Base-by-base conservation (phyloP, 805 yeast genomes). In the Clavispora fructus region DNA sequence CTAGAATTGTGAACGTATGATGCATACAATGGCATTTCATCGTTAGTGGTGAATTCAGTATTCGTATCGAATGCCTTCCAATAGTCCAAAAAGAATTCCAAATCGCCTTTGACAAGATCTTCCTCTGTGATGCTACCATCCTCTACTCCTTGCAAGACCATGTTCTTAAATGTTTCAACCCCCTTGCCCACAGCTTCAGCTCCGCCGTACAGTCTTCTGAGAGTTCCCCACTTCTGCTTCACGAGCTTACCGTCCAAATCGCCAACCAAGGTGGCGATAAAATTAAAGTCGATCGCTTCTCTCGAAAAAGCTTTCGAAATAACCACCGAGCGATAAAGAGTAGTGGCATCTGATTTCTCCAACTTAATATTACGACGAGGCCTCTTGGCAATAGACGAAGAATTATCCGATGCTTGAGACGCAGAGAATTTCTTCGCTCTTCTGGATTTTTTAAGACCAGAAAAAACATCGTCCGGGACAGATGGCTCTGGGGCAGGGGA, bases 161-260 rank as follows among this genome's bases (percentile, higher is more conserved):
- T 72, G 17, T 70, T 71, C 55, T 87, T 92, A 83, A 94, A 91
- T 11, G 75, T 75, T 38, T 74, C 77, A 38, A 85, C 69, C 0
- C 83, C 85, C 42, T 75, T 71, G 13, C 66, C 63, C 0, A 94
- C 94, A 33, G 83, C 78, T 8, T 56, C 57, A 4, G 62, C 50
- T 8, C 77, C 75, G 49, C 77, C 73, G 54, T 70, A 57, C 59
- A 59, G 67, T 35, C 79, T 77, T 38, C 87, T 73, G 8, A 86
- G 73, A 16, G 78, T 70, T 1, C 85, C 79, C 97, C 97, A 91
- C 48, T 78, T 82, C 42, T 79, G 77, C 51, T 74, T 75, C 26
- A 84, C 64, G 10, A 73, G 67, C 8, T 73, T 77, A 1, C 76
- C 65, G 26, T 59, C 63, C 30, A 67, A 58, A 14, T 62, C 74